These are phyloP conservation scores for Penicillium aurantiogriseum DNA, from an alignment of 2,329 filamentous ascomycete species.

Conservation along the genomic window DNA sequence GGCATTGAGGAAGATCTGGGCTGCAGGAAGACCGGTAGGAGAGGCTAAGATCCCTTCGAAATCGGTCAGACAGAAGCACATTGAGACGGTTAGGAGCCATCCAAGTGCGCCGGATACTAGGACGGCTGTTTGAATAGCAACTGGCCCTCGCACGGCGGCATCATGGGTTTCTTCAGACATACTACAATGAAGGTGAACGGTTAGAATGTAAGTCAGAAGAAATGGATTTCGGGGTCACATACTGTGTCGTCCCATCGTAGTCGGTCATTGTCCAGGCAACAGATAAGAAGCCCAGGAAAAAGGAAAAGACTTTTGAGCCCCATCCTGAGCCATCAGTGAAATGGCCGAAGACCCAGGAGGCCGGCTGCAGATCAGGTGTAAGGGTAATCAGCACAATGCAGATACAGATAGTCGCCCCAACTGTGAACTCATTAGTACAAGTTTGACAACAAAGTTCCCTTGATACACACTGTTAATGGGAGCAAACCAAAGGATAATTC, in stretches of 20 bases:
- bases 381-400: slow-evolving; percentile 59
- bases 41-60: slow-evolving; percentile 56
- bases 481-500: slow-evolving; percentile 63
- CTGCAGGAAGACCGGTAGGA: slow-evolving; percentile 61
- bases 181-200: slow-evolving; percentile 31
- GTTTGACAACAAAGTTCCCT: not conserved
- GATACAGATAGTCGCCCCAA: slow-evolving; percentile 60
- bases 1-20: slow-evolving; percentile 60
- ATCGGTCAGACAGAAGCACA: slow-evolving; percentile 63
- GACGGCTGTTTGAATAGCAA: slow-evolving; percentile 60
- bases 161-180: slow-evolving; percentile 68
- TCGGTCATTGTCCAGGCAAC: slow-evolving; percentile 62
- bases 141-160: slow-evolving; percentile 58
- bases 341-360: slow-evolving; percentile 60
- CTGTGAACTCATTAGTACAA: slow-evolving; percentile 25
- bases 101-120: slow-evolving; percentile 59
- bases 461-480: slow-evolving; percentile 58
- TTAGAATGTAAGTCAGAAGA: not conserved
- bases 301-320: slow-evolving; percentile 61
- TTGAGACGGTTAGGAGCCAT: slow-evolving; percentile 62
- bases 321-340: slow-evolving; percentile 63
- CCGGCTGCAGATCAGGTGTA: slow-evolving; percentile 59
- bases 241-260: slow-evolving; percentile 66
- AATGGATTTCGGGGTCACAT: slow-evolving; percentile 22
- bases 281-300: slow-evolving; percentile 55